Evolutionary conservation across 2,329 filamentous ascomycete species (phyloP).

Genomic region (Dactylonectria estremocensis): DNA sequence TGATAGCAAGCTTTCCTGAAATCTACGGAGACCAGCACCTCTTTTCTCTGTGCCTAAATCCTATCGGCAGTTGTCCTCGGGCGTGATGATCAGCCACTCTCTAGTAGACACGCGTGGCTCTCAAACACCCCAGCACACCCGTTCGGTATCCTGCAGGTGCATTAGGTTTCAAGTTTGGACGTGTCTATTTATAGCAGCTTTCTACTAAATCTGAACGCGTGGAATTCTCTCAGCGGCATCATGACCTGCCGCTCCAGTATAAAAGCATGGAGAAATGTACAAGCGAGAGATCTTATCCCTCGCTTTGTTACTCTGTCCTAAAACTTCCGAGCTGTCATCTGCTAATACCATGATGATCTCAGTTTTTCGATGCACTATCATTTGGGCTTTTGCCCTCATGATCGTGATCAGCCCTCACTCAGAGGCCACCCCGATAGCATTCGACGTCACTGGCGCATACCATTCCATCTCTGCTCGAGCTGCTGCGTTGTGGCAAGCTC

Average conservation of each 20-base stretch:
- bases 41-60: neutral
- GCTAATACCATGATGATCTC: neutral
- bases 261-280: too few relatives aligned
- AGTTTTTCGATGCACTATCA: neutral
- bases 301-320: too few relatives aligned
- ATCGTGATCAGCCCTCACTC: neutral
- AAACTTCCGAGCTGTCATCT: too few relatives aligned
- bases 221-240: too few relatives aligned
- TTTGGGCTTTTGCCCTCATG: conserved; percentile 10
- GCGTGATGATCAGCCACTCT: neutral
- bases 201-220: too few relatives aligned
- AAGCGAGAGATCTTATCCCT: too few relatives aligned
- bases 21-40: neutral
- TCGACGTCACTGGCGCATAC: neutral
- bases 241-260: too few relatives aligned
- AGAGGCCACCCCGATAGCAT: neutral
- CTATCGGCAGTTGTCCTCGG: neutral
- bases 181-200: too few relatives aligned
- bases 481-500: neutral
- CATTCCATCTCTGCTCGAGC: conserved; percentile 1
- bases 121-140: too few relatives aligned
- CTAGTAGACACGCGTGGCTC: neutral
- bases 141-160: too few relatives aligned
- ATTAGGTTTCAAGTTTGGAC: too few relatives aligned
- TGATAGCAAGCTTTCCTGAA: neutral